These are phyloP conservation scores for Rhynchospora tenuis DNA, from an alignment of 176 grass and related monocot genomes.

Conservation along the genomic window DNA sequence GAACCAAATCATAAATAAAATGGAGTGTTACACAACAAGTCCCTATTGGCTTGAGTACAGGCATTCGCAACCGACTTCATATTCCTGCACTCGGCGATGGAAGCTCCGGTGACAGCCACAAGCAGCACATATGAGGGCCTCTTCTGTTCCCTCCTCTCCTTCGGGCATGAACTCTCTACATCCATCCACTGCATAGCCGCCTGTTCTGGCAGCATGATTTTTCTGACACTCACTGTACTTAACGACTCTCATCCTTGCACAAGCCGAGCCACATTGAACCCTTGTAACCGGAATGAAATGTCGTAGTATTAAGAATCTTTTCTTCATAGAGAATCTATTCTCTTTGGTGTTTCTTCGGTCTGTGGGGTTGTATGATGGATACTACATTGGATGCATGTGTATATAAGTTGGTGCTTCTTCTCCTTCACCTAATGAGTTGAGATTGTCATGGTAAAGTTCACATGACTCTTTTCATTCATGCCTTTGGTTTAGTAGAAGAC, in stretches of 20 bases:
- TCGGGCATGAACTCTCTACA: constrained; percentile 74
- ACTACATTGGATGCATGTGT: constrained; percentile 23
- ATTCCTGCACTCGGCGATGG: constrained; percentile 63
- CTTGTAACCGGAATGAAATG: constrained; percentile 42
- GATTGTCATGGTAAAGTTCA: constrained; percentile 27
- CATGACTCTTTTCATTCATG: constrained; percentile 51
- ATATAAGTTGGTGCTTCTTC: constrained; percentile 39
- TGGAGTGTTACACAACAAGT: neutral
- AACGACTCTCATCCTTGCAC: constrained; percentile 36
- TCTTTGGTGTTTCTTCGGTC: neutral
- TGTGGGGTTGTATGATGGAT: constrained; percentile 10
- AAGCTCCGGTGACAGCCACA: constrained; percentile 77
- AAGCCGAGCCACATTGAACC: constrained; percentile 36
- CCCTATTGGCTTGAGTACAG: constrained; percentile 9
- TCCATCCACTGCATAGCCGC: constrained; percentile 69
- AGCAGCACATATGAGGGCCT: constrained; percentile 56
- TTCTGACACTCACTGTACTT: constrained; percentile 63
- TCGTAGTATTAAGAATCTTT: constrained; percentile 62
- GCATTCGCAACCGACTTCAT: constrained; percentile 56
- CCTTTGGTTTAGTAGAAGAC: constrained; percentile 45
- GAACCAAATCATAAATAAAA: constrained; percentile 13
- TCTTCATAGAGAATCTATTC: constrained; percentile 40
- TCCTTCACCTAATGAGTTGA: constrained; percentile 18
- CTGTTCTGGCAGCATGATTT: constrained; percentile 65
- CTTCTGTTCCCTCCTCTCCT: constrained; percentile 46